Conservation (phyloP, 2,329 filamentous ascomycete species). For the Nothopassalora personata region DNA sequence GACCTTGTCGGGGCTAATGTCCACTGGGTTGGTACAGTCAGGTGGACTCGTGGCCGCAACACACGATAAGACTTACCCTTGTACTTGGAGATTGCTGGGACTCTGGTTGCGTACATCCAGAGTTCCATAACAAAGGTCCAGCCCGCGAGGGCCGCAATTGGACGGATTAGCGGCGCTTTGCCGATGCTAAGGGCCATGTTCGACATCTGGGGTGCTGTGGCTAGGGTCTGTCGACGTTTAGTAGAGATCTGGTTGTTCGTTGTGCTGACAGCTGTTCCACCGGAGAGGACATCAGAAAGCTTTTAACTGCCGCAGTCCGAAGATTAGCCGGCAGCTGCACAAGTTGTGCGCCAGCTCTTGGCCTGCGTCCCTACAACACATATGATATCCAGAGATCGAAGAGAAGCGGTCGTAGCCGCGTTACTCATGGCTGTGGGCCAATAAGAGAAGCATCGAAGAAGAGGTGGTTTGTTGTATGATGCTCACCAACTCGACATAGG, state of each 20-base stretch:
- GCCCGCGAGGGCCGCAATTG: constrained; percentile 32
- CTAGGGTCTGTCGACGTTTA: background rate
- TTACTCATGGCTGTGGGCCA: too few relatives aligned
- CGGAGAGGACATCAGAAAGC: background rate
- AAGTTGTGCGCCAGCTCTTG: background rate
- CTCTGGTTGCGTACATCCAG: constrained; percentile 39
- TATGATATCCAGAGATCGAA: too few relatives aligned
- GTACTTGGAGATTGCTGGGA: constrained; percentile 35
- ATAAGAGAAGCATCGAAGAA: too few relatives aligned
- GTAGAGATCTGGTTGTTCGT: background rate
- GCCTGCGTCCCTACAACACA: background rate
- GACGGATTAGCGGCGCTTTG: constrained; percentile 16
- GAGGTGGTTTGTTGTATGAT: too few relatives aligned
- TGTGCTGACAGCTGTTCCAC: background rate
- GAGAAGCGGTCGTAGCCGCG: too few relatives aligned
- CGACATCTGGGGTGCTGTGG: background rate
- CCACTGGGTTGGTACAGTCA: background rate
- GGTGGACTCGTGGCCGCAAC: background rate
- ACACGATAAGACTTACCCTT: constrained; percentile 11
- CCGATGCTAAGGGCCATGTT: constrained; percentile 6
- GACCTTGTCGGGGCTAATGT: constrained; percentile 27
- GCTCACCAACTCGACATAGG: too few relatives aligned
- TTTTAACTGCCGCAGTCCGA: background rate
- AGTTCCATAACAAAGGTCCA: constrained; percentile 41
- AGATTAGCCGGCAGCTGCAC: background rate